Percentiles rank a stretch among this genome's conserved stretches.
phyloP scores from a whole-genome alignment of 805 yeast genomes.

The Kodamaea nitidulidarum region DNA sequence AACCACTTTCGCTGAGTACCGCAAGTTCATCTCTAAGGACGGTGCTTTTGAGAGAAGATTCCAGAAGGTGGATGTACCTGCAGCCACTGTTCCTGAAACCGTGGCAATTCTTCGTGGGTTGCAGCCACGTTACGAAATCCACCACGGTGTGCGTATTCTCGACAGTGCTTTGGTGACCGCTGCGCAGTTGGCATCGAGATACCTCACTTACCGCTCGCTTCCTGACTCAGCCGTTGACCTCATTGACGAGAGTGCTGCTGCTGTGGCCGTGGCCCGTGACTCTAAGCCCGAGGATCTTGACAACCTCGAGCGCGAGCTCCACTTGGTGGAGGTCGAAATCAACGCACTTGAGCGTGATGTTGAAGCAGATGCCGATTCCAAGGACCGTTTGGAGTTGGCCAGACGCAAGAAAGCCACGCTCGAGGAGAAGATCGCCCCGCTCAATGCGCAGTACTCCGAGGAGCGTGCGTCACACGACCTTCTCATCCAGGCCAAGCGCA shows the following conservation, averaged over 20 bases:
- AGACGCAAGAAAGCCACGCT: conserved; percentile 73
- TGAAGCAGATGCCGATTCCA: conserved; percentile 77
- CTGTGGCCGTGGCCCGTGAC: conserved; percentile 97
- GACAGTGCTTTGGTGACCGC: conserved; percentile 94
- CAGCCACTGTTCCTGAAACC: conserved; percentile 88
- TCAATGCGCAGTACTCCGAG: conserved; percentile 77
- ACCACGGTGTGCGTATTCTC: conserved; percentile 94
- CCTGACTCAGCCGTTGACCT: conserved; percentile 97
- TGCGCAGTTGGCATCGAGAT: conserved; percentile 90
- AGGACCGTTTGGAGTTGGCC: conserved; percentile 80
- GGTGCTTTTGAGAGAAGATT: conserved; percentile 99
- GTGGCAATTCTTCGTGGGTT: conserved; percentile 95
- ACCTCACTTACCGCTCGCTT: conserved; percentile 88
- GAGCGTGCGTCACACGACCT: conserved; percentile 92
- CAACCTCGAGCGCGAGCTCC: conserved; percentile 86
- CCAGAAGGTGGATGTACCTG: conserved; percentile 94
- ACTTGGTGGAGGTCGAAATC: conserved; percentile 90
- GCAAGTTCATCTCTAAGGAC: conserved; percentile 89
- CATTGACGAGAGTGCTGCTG: conserved; percentile 92
- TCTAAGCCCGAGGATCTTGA: conserved; percentile 97
- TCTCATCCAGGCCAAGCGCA: conserved; percentile 82
- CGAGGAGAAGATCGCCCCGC: conserved; percentile 80
- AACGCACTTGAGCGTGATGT: conserved; percentile 95
- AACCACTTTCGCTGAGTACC: conserved; percentile 90
- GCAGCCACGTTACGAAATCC: conserved; percentile 92